Conservation (phyloP, 2,329 filamentous ascomycete genomes). For the Pseudogymnoascus sp. region DNA sequence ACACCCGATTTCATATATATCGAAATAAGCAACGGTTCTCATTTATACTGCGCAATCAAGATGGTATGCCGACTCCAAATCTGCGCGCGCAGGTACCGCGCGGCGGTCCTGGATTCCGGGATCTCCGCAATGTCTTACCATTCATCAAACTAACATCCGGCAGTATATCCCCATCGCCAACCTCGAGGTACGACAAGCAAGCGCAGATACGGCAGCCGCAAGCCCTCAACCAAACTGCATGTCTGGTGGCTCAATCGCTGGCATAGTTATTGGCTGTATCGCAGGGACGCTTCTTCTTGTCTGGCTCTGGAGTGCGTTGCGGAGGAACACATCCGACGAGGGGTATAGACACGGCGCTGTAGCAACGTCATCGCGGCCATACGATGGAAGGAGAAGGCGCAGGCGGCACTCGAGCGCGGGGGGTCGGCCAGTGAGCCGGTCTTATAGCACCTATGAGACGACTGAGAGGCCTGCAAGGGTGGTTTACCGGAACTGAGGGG, state of each 20-base stretch:
- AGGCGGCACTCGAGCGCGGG: not conserved
- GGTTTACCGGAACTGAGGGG: not conserved
- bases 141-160: not conserved
- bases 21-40: not conserved
- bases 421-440: not conserved
- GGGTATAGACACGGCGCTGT: not conserved
- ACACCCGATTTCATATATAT: not conserved
- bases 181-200: constrained; percentile 1
- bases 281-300: not conserved
- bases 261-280: constrained; percentile 9
- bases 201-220: not conserved
- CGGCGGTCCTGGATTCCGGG: not conserved
- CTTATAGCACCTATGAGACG: not conserved
- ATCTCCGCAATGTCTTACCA: not conserved
- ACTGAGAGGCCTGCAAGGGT: not conserved
- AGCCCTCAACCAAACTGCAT: constrained; percentile 7
- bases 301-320: not conserved
- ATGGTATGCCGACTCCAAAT: not conserved
- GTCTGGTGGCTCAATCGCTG: constrained; percentile 4
- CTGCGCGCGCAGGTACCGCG: not conserved
- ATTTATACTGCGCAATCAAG: not conserved
- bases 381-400: not conserved
- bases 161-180: constrained; percentile 6
- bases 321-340: not conserved
- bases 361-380: not conserved